phyloP scores from a whole-genome alignment of 2,329 filamentous ascomycete species.

The Colletotrichum sp. region DNA sequence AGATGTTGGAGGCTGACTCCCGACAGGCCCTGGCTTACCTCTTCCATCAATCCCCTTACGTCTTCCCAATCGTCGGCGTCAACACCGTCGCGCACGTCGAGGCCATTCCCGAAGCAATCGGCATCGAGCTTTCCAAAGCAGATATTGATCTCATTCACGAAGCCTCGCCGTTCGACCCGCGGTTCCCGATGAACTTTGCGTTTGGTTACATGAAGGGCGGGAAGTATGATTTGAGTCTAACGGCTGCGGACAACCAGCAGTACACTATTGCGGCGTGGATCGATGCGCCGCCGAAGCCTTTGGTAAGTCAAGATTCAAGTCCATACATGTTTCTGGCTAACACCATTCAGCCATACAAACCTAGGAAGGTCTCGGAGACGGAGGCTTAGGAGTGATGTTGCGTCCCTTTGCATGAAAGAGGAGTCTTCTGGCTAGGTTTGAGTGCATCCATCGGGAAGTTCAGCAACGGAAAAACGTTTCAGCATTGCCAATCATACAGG shows the following conservation, averaged over 20 bases:
- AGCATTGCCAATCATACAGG: neutral
- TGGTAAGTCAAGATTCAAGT: neutral
- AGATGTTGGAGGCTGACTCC: neutral
- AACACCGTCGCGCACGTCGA: conserved; percentile 66
- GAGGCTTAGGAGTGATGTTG: neutral
- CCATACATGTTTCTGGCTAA: neutral
- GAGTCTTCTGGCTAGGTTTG: neutral
- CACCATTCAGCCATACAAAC: neutral
- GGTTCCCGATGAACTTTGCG: conserved; percentile 49
- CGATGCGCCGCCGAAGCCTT: neutral
- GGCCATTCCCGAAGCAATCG: conserved; percentile 63
- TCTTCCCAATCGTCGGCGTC: conserved; percentile 66
- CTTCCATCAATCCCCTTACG: conserved; percentile 62
- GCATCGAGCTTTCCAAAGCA: conserved; percentile 53
- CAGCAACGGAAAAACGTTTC: neutral
- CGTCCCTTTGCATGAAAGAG: neutral
- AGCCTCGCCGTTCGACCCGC: conserved; percentile 56
- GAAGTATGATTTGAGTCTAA: neutral
- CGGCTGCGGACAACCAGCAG: neutral
- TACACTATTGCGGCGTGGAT: neutral
- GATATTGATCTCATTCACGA: conserved; percentile 62
- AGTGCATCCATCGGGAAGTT: neutral
- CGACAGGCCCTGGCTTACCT: conserved; percentile 61
- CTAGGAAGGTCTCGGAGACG: neutral
- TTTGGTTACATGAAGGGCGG: neutral